These are phyloP conservation scores for Thuja plicata DNA, from an alignment of 83 land plant species.

Conservation along the genomic window DNA sequence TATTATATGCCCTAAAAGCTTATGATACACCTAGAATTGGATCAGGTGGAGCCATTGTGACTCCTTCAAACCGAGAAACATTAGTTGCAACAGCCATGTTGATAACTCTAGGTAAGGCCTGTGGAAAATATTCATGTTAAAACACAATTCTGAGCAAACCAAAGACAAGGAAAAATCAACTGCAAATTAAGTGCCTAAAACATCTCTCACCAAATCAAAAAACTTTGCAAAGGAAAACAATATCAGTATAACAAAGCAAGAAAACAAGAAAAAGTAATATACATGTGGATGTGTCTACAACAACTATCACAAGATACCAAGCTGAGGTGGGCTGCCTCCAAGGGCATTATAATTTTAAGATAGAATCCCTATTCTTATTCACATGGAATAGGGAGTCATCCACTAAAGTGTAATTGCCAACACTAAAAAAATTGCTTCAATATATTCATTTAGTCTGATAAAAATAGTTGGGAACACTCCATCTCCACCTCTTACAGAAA, in stretches of 20 bases:
- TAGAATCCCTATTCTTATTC: too few relatives aligned
- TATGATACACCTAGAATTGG: conserved; percentile 93
- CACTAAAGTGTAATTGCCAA: not conserved
- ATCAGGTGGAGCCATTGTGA: conserved; percentile 95
- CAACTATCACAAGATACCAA: not conserved
- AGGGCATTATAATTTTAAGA: too few relatives aligned
- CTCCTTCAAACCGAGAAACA: conserved; percentile 81
- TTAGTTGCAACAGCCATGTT: conserved; percentile 67
- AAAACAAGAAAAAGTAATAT: not conserved
- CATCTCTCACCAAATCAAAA: not conserved
- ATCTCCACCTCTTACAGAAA: too few relatives aligned
- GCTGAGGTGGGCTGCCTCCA: too few relatives aligned
- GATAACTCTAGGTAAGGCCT: conserved; percentile 40
- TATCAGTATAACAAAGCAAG: not conserved
- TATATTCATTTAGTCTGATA: not conserved
- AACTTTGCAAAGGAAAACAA: not conserved
- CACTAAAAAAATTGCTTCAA: too few relatives aligned
- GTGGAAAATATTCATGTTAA: conserved; percentile 14
- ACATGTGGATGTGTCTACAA: not conserved
- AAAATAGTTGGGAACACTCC: too few relatives aligned
- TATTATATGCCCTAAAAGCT: conserved; percentile 82
- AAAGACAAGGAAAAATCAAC: not conserved
- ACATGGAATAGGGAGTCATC: not conserved
- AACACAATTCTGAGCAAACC: not conserved
- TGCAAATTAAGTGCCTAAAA: too few relatives aligned